These are phyloP conservation scores for Somion occarium DNA, from an alignment of 1,284 basidiomycete species.

Conservation along the genomic window DNA sequence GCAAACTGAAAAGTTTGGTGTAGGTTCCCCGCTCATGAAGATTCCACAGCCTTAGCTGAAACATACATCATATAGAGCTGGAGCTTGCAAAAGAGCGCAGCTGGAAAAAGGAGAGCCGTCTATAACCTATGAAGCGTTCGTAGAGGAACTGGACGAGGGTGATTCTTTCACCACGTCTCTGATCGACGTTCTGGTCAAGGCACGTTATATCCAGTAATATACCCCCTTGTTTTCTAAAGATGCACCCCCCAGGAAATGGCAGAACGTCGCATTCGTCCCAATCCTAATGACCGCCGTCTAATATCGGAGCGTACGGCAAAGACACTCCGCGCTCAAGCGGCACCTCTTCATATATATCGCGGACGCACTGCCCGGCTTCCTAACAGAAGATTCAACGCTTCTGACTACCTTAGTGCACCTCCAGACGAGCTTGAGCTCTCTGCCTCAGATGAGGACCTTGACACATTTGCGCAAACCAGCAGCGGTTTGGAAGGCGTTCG, in stretches of 20 bases:
- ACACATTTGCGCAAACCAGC: constrained; percentile 33
- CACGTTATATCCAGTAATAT: constrained; percentile 27
- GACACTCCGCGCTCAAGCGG: constrained; percentile 51
- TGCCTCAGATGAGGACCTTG: constrained; percentile 56
- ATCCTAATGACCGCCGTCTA: constrained; percentile 47
- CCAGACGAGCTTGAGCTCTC: constrained; percentile 48
- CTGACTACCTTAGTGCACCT: constrained; percentile 43
- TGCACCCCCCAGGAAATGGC: constrained; percentile 53
- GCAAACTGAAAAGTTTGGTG: constrained; percentile 69
- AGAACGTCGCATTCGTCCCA: constrained; percentile 54
- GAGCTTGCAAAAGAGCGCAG: constrained; percentile 56
- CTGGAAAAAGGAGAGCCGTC: constrained; percentile 53
- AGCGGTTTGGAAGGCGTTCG: constrained; percentile 46
- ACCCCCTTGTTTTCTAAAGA: not conserved
- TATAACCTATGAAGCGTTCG: constrained; percentile 66
- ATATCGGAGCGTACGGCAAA: constrained; percentile 62
- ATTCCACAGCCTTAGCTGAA: not conserved
- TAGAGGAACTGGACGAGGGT: constrained; percentile 64
- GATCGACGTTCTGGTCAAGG: constrained; percentile 69
- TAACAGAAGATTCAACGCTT: constrained; percentile 9
- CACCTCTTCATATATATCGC: constrained; percentile 47
- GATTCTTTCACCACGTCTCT: constrained; percentile 71
- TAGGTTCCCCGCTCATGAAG: constrained; percentile 35
- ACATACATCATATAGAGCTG: constrained; percentile 38
- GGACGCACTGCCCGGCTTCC: constrained; percentile 31